Evolutionary conservation across 441 rosid genomes (phyloP), one percentile per base, ranked within the genome.

Genomic region (Erodium moschatum): DNA sequence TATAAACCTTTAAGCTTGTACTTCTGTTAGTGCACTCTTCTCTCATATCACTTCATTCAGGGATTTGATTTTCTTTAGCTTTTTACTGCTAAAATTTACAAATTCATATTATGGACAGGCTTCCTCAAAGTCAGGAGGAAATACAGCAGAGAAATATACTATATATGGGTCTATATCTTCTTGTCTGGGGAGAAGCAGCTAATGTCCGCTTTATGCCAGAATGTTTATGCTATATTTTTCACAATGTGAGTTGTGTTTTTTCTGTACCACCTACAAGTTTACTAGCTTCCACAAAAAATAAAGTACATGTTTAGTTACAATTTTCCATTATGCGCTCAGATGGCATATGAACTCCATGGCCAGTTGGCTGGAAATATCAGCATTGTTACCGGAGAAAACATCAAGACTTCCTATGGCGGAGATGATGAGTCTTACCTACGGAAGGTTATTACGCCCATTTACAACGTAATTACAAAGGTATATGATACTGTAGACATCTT

Each of bases 341-440:
- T 92, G 99, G 99, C 99, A 70, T 89, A 90, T 81, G 98, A 95
- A 81, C 96, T 95, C 76, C 97, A 92, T 73, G 96, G 98, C 74
- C 86, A 90, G 70, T 75, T 95, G 86, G 94, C 96, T 69, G 95
- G 95, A 78, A 95, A 90, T 80, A 95, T 90, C 70, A 92, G 98
- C 82, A 95, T 90, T 62, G 98, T 90, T 67, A 95, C 98, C 18
- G 97, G 99, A 77, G 99, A 95, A 85, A 92, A 89, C 80, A 95
- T 92, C 67, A 89, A 90, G 75, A 97, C 99, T 81, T 95, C 99
- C 69, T 95, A 92, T 68, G 99, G 98, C 66, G 98, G 98, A 63
- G 97, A 90, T 76, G 97, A 95, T 33, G 98, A 95, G 84, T 95
- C 99, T 52, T 95, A 89, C 80, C 78, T 95, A 76, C 81, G 92